Base-by-base conservation (phyloP, 805 yeast species). In the Candida sphagnicola region DNA sequence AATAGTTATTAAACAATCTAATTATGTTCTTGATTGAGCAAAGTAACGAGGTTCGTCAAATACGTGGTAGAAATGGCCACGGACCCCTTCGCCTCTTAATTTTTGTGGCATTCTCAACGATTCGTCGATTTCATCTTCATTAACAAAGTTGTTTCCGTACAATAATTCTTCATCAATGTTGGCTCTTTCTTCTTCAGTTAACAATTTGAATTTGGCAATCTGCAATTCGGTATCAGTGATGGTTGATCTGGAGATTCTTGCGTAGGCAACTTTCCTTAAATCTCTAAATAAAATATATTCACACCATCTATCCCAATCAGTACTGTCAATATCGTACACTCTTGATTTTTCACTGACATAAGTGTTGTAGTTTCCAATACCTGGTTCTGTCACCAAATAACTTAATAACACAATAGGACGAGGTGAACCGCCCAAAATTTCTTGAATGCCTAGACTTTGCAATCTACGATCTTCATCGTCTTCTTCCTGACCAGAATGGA, bases 281-380 rank as follows among this genome's bases (percentile, higher is more conserved):
- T 84, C 82, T 59, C 90, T 85, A 76, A 84, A 93, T 47, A 93
- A 66, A 45, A 93, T 88, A 64, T 93, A 93, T 66, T 93, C 95
- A 65, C 99, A 93, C 99, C 99, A 93, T 66, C 99, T 79, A 56
- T 93, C 99, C 81, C 90, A 86, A 58, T 91, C 97, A 5, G 83
- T 70, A 31, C 90, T 83, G 59, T 93, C 99, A 46, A 93, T 89
- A 59, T 93, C 99, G 52, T 82, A 78, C 91, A 93, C 87, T 23
- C 95, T 85, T 1, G 91, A 80, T 48, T 69, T 61, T 35, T 83
- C 85, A 52, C 95, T 81, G 14, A 90, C 96, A 61, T 88, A 88
- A 2, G 89, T 89, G 65, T 86, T 82, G 70, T 91, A 91, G 62
- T 93, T 91, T 8, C 97, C 98, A 57, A 82, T 76, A 34, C 77